Evolutionary conservation across 345 rosid genomes (phyloP).

Genomic region (Rhizophora mangle): DNA sequence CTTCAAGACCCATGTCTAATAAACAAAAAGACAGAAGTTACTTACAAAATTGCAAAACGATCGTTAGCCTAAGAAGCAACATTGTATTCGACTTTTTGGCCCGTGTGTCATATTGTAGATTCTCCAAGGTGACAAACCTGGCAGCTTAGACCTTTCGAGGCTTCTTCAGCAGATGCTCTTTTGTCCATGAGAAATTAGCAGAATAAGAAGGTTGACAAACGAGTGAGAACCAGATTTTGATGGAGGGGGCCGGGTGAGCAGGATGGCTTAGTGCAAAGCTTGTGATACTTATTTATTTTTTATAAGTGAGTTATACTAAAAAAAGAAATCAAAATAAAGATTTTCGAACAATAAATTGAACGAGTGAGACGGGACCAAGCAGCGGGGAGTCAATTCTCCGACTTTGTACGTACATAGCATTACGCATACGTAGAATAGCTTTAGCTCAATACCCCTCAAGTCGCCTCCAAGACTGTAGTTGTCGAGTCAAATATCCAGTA

Average conservation of each 20-base stretch:
- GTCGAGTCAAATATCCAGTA: too few species aligned
- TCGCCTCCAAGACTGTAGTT: too few species aligned
- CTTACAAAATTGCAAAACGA: background rate
- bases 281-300: too few species aligned
- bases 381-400: background rate
- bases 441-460: too few species aligned
- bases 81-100: too few species aligned
- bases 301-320: too few species aligned
- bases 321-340: too few species aligned
- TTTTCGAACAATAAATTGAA: background rate
- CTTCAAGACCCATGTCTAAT: constrained; percentile 26
- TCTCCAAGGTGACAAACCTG: background rate
- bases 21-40: background rate
- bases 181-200: constrained; percentile 9
- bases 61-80: too few species aligned
- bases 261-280: background rate
- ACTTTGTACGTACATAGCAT: background rate
- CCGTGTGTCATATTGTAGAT: background rate
- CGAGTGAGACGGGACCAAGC: background rate
- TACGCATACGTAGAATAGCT: too few species aligned
- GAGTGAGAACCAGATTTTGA: background rate
- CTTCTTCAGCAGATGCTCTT: constrained; percentile 1
- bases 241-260: background rate
- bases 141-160: constrained; percentile 16
- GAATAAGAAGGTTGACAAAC: background rate